phyloP scores from a whole-genome alignment of 257 asterid species.

The Gentiana macrophylla region DNA sequence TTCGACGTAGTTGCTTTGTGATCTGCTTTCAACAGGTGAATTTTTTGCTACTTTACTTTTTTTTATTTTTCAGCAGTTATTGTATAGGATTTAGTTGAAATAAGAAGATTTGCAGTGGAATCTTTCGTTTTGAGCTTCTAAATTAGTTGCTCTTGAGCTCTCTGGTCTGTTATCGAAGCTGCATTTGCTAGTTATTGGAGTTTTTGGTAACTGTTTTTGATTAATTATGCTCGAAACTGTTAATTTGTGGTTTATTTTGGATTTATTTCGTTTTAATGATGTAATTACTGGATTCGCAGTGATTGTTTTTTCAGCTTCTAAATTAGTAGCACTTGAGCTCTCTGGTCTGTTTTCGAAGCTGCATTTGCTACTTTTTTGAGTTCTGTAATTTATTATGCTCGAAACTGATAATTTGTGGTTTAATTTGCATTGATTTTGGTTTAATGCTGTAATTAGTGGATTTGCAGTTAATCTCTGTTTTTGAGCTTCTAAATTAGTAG shows the following conservation, averaged over 20 bases:
- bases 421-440: neutral
- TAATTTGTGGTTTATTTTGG: too few species aligned
- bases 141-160: neutral
- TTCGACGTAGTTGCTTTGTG: constrained; percentile 25
- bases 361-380: too few species aligned
- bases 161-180: too few species aligned
- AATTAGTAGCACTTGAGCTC: too few species aligned
- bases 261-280: too few species aligned
- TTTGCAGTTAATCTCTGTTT: neutral
- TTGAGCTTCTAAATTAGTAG: neutral
- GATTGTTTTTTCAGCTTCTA: too few species aligned
- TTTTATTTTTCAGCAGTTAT: constrained; percentile 4
- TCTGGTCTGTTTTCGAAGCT: too few species aligned
- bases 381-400: too few species aligned
- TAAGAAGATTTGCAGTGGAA: constrained; percentile 6
- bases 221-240: too few species aligned
- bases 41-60: constrained; percentile 7
- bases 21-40: constrained; percentile 35
- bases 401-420: constrained; percentile 1
- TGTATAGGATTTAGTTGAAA: constrained; percentile 9
- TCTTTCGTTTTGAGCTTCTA: constrained; percentile 28
- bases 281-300: too few species aligned
- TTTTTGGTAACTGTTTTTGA: too few species aligned
- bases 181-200: too few species aligned
- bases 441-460: neutral